These are phyloP conservation scores for Globisporangium lucens DNA, from an alignment of 352 stramenopile genomes.

Conservation along the genomic window DNA sequence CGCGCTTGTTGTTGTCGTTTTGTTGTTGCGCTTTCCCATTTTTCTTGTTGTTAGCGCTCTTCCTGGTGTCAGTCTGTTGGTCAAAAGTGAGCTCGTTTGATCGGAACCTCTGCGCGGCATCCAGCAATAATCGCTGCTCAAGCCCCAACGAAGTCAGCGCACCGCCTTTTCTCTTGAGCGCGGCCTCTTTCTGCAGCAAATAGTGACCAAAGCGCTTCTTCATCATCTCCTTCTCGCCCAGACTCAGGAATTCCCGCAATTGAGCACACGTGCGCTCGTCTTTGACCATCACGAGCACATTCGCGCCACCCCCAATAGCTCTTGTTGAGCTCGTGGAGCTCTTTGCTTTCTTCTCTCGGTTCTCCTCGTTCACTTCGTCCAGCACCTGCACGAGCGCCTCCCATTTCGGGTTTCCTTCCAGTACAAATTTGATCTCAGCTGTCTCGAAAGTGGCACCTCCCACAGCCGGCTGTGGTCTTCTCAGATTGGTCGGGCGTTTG, in stretches of 20 bases:
- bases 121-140: slow-evolving; percentile 65
- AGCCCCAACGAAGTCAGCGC: slow-evolving; percentile 33
- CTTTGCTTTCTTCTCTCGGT: slow-evolving; percentile 11
- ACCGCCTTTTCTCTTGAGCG: slow-evolving; percentile 52
- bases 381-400: slow-evolving; percentile 90
- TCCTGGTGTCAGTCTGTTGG: background rate
- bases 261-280: slow-evolving; percentile 87
- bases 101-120: slow-evolving; percentile 47
- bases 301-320: slow-evolving; percentile 34
- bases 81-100: slow-evolving; percentile 43
- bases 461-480: slow-evolving; percentile 17
- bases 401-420: slow-evolving; percentile 96
- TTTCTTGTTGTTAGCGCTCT: slow-evolving; percentile 7
- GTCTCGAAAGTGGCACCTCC: slow-evolving; percentile 19
- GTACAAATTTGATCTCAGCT: slow-evolving; percentile 49
- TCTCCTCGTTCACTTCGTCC: slow-evolving; percentile 84
- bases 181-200: slow-evolving; percentile 64
- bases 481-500: slow-evolving; percentile 36
- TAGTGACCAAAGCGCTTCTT: slow-evolving; percentile 78
- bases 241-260: slow-evolving; percentile 76
- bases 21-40: slow-evolving; percentile 15
- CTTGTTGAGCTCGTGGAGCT: slow-evolving; percentile 14
- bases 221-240: slow-evolving; percentile 84
- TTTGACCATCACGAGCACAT: slow-evolving; percentile 83
- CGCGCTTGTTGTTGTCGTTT: slow-evolving; percentile 22